These are phyloP conservation scores for Quercus variabilis DNA, from an alignment of 306 rosid genomes.

Conservation along the genomic window DNA sequence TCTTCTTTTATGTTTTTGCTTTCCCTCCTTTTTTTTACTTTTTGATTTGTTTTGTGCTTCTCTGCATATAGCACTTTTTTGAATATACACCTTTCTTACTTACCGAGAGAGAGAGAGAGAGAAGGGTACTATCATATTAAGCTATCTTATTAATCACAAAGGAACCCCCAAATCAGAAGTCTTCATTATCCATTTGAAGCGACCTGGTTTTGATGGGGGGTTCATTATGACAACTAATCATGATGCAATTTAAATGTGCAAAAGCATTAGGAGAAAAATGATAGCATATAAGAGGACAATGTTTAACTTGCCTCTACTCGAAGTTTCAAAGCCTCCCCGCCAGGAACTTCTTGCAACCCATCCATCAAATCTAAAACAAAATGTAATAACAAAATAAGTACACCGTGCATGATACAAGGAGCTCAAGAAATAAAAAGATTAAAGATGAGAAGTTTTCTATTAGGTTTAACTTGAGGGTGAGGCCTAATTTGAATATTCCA, in stretches of 20 bases:
- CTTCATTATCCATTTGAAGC: conserved; percentile 74
- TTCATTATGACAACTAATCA: not conserved
- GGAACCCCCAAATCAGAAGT: conserved; percentile 71
- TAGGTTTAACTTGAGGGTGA: not conserved
- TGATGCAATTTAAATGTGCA: not conserved
- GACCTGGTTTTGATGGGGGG: conserved; percentile 39
- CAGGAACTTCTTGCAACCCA: conserved; percentile 66
- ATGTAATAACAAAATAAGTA: not conserved
- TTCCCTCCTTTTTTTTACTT: too few relatives aligned
- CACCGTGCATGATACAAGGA: not conserved
- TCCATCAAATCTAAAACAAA: conserved; percentile 60
- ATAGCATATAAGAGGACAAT: not conserved
- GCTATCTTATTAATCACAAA: conserved; percentile 31
- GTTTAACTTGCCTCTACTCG: conserved; percentile 67
- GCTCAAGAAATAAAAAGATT: not conserved
- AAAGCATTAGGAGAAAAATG: not conserved
- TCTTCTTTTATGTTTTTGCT: too few relatives aligned
- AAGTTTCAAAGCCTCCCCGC: conserved; percentile 71
- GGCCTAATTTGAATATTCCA: not conserved
- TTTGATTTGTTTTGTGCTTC: too few relatives aligned
- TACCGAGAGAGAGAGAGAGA: too few relatives aligned
- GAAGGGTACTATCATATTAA: not conserved
- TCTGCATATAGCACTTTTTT: too few relatives aligned
- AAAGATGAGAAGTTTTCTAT: not conserved
- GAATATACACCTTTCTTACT: too few relatives aligned